Conservation (phyloP, 106 monocot species). For the Hemerocallis citrina region DNA sequence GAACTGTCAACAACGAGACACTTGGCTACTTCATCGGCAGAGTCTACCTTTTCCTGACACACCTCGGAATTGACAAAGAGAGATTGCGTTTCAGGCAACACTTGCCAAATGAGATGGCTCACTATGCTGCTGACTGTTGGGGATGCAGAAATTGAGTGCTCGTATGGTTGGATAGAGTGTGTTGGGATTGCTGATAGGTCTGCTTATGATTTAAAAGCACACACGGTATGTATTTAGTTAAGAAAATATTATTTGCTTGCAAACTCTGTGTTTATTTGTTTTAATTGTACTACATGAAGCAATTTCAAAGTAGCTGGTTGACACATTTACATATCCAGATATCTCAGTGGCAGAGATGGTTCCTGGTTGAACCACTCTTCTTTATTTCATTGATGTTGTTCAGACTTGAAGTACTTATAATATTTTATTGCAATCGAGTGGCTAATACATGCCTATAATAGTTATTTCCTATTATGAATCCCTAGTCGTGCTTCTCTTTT, state of each 20-base stretch:
- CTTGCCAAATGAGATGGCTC: constrained; percentile 97
- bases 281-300: background rate
- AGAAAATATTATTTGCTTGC: background rate
- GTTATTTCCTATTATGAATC: background rate
- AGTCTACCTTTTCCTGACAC: constrained; percentile 79
- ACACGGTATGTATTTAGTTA: constrained; percentile 45
- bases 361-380: background rate
- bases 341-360: background rate
- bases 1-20: constrained; percentile 86
- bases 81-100: constrained; percentile 84
- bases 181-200: constrained; percentile 97
- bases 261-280: background rate
- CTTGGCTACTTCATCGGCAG: constrained; percentile 93
- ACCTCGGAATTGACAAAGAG: constrained; percentile 80
- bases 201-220: constrained; percentile 80
- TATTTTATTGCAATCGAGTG: background rate
- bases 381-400: background rate
- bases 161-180: constrained; percentile 96
- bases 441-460: background rate
- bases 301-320: background rate
- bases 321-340: background rate
- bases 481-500: background rate
- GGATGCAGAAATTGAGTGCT: constrained; percentile 96
- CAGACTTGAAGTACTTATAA: background rate
- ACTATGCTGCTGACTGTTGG: constrained; percentile 97